Base-by-base conservation (phyloP, 2,329 filamentous ascomycete species). In the Dactylonectria macrodidyma region DNA sequence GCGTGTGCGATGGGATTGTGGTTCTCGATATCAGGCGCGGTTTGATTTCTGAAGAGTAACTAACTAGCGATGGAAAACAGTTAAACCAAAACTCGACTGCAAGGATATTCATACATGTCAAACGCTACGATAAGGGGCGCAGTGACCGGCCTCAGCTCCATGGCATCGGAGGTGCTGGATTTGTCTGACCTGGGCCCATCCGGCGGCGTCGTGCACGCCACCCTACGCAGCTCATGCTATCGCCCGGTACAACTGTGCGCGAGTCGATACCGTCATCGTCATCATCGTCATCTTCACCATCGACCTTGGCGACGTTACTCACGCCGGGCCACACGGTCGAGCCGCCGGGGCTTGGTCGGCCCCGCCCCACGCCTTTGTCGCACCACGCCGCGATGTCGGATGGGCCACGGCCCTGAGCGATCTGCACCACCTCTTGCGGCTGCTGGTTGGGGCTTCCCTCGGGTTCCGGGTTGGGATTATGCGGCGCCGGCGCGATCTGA, bases 211-310 rank as follows among this genome's bases (percentile, higher is more conserved):
- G 12, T 33, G 2, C 2, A 1, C 1, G 11, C 51, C 30, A 2
- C 19, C 36, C 30, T 3, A 3, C 9, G 10, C 50, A 59, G 19
- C 46, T 64, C 44, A 33, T 5, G 14, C 62, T 64, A 44, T 64
- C 62, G 1, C 52, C 54, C 3, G 62, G 62, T 36, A 11, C n/a
- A 12, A 64, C 10, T 4, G 48, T 16, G 8, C 2, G 5, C 46
- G n/a, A 2, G 7, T 52, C 55, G 26, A 59, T 58, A 3, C 55
- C 62, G 26, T 64, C 47, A 10, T 56, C 57, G 2, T 38, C 33
- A 8, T 50, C 44, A 1, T 48, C 26, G 56, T 30, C 44, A 12
- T 47, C 2, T n/a, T 19, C n/a, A n/a, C 12, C 26, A 36, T n/a
- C 12, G 5, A 10, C 19, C n/a, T 34, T 12, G 1, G 16, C 51